Base-by-base conservation (phyloP, 2,329 filamentous ascomycete genomes). In the Daldinia sp. region DNA sequence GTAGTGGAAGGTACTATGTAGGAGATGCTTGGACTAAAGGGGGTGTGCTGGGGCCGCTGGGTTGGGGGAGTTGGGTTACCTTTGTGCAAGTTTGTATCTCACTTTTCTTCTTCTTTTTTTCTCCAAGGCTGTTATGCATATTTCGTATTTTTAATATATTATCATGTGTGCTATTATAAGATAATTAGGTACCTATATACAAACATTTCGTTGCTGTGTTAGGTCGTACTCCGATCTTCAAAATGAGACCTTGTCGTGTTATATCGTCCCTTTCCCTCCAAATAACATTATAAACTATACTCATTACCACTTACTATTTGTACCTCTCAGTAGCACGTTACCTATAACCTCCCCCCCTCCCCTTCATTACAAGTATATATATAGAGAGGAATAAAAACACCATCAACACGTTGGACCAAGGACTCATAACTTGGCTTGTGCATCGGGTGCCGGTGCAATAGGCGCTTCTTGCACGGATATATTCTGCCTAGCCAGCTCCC, bases 401-500 rank as follows among this genome's bases (percentile, higher is more conserved):
- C 10, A 5, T 23, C 15, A 7, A 21, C 3, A 13, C 9, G 6
- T 4, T n/a, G 21, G 11, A 13, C 5, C 1, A 2, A 9, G 9
- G 51, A 10, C 48, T 56, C 35, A 73, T 43, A 71, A 27, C 60
- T 68, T 71, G 2, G 66, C 53, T 13, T 52, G 49, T 13, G 63
- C 59, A 32, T 67, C 58, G 19, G 72, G 52, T 19, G 47, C 21
- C 13, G 58, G 52, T 7, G 39, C 35, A 8, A 59, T 19, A 4
- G 66, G 43, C 2, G 56, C 49, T 39, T 70, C 64, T 63, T 58
- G 61, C 29, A 63, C 71, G 3, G 23, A 27, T 27, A 77, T 67
- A 56, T 72, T 68, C 58, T 70, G 67, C 23, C 67, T 70, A 37
- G 84, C 76, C 60, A 79, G 73, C 52, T 75, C 71, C 58, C 74